Base-by-base conservation (phyloP, 2,329 filamentous ascomycete genomes). In the Fusarium veterinarium region DNA sequence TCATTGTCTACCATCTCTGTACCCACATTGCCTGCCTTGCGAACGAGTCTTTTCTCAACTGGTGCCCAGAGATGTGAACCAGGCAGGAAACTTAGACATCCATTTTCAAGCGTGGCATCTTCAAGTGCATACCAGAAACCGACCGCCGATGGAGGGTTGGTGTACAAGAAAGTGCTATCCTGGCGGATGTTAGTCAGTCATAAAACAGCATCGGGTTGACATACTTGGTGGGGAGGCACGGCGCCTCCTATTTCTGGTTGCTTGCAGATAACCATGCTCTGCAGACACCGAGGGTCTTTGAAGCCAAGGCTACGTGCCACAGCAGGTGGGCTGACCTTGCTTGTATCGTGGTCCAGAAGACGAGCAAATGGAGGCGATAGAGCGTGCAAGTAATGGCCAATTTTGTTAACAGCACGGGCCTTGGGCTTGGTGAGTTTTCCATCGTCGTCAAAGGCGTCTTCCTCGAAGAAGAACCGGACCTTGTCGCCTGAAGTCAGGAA, bases 241-340 rank as follows among this genome's bases (percentile, higher is more conserved):
- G 93, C 93, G 28, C 93, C 95, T 33, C 96, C 96, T 59, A 98
- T 98, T 83, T 97, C 94, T 28, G 96, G 95, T 84, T 98, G 95
- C 83, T 99, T 99, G 89, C 95, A 98, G 76, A 99, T 98, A 33
- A 98, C 88, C 96, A 99, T 99, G 81, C 93, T 96, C 86, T 99
- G 96, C 58, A 99, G 86, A 67, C 88, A 89, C 25, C 92, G 86
- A 4, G 95, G 93, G 80, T 97, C 93, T 8, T 75, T 77, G 84
- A 95, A 97, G 5, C 92, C 92, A 16, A 97, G 86, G 13, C 88
- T 87, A 48, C 85, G 84, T 2, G 95, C 94, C 19, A 97, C 90
- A 9, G 86, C 89, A 1, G 85, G 86, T 1, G 88, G 88, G n/a
- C 81, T 82, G 41, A 81, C 79, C 41, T 78, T 79, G 3, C 78